A percentile compares a stretch with the other conserved stretches of the same genome.
These are phyloP conservation scores for Malus hybrid DNA, from an alignment of 331 rosid genomes.

Conservation along the genomic window DNA sequence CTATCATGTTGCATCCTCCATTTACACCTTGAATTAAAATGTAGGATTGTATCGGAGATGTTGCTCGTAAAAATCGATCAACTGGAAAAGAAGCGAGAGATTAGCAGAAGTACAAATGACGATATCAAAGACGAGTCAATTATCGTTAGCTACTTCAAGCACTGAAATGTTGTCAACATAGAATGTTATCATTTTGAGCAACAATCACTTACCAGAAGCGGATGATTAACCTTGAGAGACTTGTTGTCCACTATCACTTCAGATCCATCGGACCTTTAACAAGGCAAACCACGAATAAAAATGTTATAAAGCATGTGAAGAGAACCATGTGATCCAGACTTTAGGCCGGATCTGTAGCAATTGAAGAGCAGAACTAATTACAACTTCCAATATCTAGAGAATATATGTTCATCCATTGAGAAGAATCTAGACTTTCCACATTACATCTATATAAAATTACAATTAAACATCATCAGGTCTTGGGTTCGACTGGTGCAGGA, in stretches of 20 bases:
- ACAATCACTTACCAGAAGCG: constrained; percentile 55
- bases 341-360: background rate
- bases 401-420: background rate
- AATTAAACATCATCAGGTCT: too few species aligned
- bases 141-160: background rate
- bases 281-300: constrained; percentile 3
- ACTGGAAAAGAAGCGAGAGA: constrained; percentile 34
- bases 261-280: constrained; percentile 68
- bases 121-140: background rate
- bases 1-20: constrained; percentile 16
- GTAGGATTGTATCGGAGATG: constrained; percentile 70
- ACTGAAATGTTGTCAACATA: background rate
- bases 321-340: constrained; percentile 1
- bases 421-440: background rate
- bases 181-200: background rate
- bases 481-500: background rate
- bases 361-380: background rate
- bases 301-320: background rate
- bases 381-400: background rate
- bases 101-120: constrained; percentile 5
- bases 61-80: constrained; percentile 85
- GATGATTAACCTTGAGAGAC: constrained; percentile 72
- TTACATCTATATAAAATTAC: background rate
- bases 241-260: constrained; percentile 85
- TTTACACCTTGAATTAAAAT: constrained; percentile 20